Base-by-base conservation (phyloP, 176 grass and related monocot species). In the Eragrostis curvula region DNA sequence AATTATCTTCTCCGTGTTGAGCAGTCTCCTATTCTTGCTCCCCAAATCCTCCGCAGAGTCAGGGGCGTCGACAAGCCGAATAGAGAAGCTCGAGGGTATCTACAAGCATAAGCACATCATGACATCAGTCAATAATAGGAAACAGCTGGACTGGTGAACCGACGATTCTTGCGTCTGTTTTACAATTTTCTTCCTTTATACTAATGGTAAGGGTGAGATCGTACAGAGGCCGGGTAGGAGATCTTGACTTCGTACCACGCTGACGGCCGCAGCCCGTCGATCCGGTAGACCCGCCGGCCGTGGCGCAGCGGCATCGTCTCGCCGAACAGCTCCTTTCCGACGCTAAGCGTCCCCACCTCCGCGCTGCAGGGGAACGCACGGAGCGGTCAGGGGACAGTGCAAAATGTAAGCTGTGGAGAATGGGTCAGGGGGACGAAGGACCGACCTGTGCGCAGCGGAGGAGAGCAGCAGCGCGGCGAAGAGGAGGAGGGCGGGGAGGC, bases 221-320 rank as follows among this genome's bases (percentile, higher is more conserved):
- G 71, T 94, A 96, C 96, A 20, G 91, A 94, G 69, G 91, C 87
- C 47, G 93, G 96, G 72, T 99, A 94, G 60, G 96, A 96, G 75
- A 99, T 99, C 96, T 94, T 96, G 89, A 96, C 85, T 90, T 99
- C 96, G 81, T 94, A 99, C 85, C 89, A 96, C 52, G 56, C 71
- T 6, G 87, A 85, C 70, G 84, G 65, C 60, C 79, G 85, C 23
- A 85, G 67, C 70, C 85, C 87, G 41, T 71, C 71, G 68, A 96
- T 74, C 80, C 87, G 86, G 81, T 99, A 96, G 55, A 94, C 16
- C 47, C 70, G 81, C 52, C 74, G 50, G 15, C 87, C 90, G 32
- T 81, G 68, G 12, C 76, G 81, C 55, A 99, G 78, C 25, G 84
- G 73, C 84, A 96, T 79, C 29, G 85, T 85, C 86, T 96, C 93